Evolutionary conservation across 2,329 filamentous ascomycete genomes (phyloP), one percentile per base, ranked within the genome.

Genomic region (Thermothelomyces thermophilus): DNA sequence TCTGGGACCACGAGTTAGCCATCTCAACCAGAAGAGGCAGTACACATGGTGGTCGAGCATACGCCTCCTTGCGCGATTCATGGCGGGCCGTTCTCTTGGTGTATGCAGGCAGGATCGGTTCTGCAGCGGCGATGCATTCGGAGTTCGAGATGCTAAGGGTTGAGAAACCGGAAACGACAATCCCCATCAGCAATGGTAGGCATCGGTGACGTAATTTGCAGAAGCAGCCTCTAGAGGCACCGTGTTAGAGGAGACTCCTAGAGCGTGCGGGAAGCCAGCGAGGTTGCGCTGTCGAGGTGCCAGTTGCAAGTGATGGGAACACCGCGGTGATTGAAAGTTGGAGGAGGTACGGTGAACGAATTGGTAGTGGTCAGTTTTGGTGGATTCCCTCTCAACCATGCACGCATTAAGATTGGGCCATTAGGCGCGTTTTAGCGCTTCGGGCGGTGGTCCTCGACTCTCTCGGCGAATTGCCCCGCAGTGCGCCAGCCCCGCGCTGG

Each of bases 51-150:
- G 11, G 19, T 5, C 24, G 14, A 34, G 19, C 77, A 59, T 58
- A 83, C 80, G 78, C 73, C 82, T 82, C 65, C 77, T 79, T 69
- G 73, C 72, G 70, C 80, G 80, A 74, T 83, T 79, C 80, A 84
- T 84, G 62, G 57, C 65, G 67, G 68, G 71, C 64, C 67, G 68
- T 50, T 55, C 60, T 58, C 57, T 54, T 55, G 53, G 53, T 56
- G 63, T 60, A 57, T 63, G 61, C 60, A 62, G 57, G 63, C 54
- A 48, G 55, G 50, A 55, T 50, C 37, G 24, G 42, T 46, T 42
- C 51, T 43, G 47, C 60, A 62, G 64, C 62, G 51, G 61, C 49
- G 68, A 71, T 73, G 74, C 74, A 76, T 76, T 69, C 73, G 73
- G 57, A 61, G 62, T 56, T 48, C 58, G 56, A 58, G 41, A 48